Base-by-base conservation (phyloP, 495 filamentous ascomycete genomes). In the Xylaria venustula region DNA sequence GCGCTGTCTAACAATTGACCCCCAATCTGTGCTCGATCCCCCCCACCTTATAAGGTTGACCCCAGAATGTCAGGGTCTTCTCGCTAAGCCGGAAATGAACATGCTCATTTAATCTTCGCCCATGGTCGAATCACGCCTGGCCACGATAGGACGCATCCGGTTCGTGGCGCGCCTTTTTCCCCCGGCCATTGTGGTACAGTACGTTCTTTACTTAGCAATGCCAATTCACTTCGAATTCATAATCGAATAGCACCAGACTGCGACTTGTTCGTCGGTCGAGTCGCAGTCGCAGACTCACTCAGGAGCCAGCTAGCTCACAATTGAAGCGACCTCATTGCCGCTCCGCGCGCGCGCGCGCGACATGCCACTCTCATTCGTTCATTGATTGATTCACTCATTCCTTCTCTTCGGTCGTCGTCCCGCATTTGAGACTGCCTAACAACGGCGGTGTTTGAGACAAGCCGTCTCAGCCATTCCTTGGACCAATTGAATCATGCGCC, bases 401-500 rank as follows among this genome's bases (percentile, higher is more conserved):
- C n/a, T n/a, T n/a, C n/a, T n/a, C n/a, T n/a, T n/a, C n/a, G n/a
- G n/a, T n/a, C 5, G 8, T 22, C 20, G 57, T 30, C 57, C 30
- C 47, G 44, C 57, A 23, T 60, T 60, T 52, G 23, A 50, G 2
- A 42, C 32, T n/a, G 17, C 12, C 30, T 34, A 11, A 34, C 30
- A 34, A 34, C 5, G 30, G 30, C 5, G 11, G 5, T 11, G 30
- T 40, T 51, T 36, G 17, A 37, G 23, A 37, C 47, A 52, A 40
- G 37, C 30, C 15, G 49, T 60, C 40, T 52, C 57, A 42, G 46
- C 56, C 57, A 60, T 40, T 60, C 57, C 2, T 60, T 60, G 5
- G 32, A 44, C 15, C 15, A 17, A 37, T 26, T 25, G 32, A 23
- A 20, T 11, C 19, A 61, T 61, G 58, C 49, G 49, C 50, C 32